Evolutionary conservation across 768 basidiomycete genomes (phyloP).

Genomic region (Tubosaeta sp.): DNA sequence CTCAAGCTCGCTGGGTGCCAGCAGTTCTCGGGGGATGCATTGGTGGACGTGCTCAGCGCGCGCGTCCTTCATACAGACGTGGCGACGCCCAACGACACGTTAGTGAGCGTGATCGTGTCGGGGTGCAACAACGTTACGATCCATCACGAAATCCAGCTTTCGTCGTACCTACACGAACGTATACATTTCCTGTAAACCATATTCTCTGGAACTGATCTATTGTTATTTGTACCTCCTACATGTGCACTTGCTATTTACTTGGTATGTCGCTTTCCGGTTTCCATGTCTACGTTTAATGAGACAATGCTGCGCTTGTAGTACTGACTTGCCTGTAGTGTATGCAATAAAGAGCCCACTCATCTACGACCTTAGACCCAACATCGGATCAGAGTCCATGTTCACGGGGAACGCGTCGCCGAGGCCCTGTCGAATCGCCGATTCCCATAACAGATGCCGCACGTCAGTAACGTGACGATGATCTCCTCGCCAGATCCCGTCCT

Average conservation of each 20-base stretch:
- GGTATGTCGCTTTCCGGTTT: not conserved
- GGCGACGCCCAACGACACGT: constrained; percentile 26
- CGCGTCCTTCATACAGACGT: constrained; percentile 42
- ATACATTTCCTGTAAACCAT: constrained; percentile 23
- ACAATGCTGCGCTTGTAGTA: not conserved
- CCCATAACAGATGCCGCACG: constrained; percentile 32
- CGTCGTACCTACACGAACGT: constrained; percentile 23
- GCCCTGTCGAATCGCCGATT: constrained; percentile 39
- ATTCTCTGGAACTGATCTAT: not conserved
- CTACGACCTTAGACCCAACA: not conserved
- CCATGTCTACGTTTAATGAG: not conserved
- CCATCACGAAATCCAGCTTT: constrained; percentile 21
- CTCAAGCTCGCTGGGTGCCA: constrained; percentile 62
- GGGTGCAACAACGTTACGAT: constrained; percentile 21
- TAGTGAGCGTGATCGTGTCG: constrained; percentile 22
- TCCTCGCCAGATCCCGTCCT: constrained; percentile 34
- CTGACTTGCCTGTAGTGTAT: not conserved
- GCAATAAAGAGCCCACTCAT: not conserved
- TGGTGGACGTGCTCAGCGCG: constrained; percentile 48
- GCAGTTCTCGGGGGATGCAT: constrained; percentile 52
- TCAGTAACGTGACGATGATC: constrained; percentile 34
- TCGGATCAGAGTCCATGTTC: not conserved
- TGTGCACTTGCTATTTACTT: not conserved
- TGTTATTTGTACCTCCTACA: constrained; percentile 4
- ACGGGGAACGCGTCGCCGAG: constrained; percentile 25